Base-by-base conservation (phyloP, 345 rosid genomes). In the Camelina hispida region DNA sequence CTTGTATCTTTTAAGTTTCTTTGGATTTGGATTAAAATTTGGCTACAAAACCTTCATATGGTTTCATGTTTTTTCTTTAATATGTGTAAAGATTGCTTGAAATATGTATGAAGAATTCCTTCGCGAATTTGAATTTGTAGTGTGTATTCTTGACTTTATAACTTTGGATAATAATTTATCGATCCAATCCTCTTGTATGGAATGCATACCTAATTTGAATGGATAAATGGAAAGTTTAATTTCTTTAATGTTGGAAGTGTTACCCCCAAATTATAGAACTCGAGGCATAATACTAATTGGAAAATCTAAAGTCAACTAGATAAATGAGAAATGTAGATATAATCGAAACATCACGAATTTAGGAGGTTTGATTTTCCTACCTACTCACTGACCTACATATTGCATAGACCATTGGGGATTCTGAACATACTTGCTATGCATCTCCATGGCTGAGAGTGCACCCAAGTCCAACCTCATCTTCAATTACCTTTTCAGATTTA, bases 181-280 rank as follows among this genome's bases (percentile, higher is more conserved):
- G 48, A 25, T 71, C 32, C 35, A 18, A 9, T 30, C 25, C 52
- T 61, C 51, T 17, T 37, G 23, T 71, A 22, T 23, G 61, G 68
- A 37, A n/a, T 38, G 40, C 7, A 23, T 47, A 46, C 4, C 11
- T 46, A 57, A 30, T 10, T 46, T 60, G 56, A 58, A 48, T 60
- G 28, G 23, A 48, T 50, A 23, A 23, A 15, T 14, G 18, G 9
- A 55, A 25, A 25, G 7, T 25, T 3, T 3, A 2, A 14, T 5
- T 53, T 53, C 11, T 55, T 54, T 28, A 6, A 25, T 14, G 37
- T 25, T 25, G 9, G 14, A 53, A 4, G n/a, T 7, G 17, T 25
- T 4, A 28, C 15, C 61, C 38, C 30, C 38, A 56, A 15, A 30
- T 28, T 7, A 14, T 56, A 56, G 5, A 28, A 56, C 38, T 13